phyloP scores from a whole-genome alignment of 176 grass and related monocot species.

The Carex parvula region DNA sequence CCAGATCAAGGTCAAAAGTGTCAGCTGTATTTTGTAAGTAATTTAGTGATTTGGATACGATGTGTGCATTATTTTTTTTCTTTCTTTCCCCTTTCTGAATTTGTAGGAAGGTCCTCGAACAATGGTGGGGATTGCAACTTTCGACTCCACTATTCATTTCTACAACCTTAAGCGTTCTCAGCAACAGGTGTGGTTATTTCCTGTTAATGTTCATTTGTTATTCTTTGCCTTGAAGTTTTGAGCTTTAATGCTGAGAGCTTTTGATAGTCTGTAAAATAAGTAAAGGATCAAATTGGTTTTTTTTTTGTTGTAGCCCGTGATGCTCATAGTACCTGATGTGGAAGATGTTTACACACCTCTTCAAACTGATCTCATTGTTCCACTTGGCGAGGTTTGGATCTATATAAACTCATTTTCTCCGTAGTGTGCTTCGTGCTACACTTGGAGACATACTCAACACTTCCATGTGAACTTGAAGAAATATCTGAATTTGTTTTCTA shows the following conservation, averaged over 20 bases:
- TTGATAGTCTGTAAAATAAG: neutral
- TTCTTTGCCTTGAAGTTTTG: neutral
- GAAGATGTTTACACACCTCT: constrained; percentile 86
- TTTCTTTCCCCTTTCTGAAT: constrained; percentile 5
- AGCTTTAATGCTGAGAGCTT: neutral
- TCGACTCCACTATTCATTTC: constrained; percentile 93
- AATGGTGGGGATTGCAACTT: constrained; percentile 89
- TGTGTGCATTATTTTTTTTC: neutral
- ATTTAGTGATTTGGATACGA: neutral
- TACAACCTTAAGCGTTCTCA: constrained; percentile 85
- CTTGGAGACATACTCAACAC: neutral
- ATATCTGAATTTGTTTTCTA: neutral
- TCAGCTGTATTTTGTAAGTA: constrained; percentile 1
- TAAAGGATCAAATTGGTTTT: constrained; percentile 15
- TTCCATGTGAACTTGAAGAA: constrained; percentile 19
- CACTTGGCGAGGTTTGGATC: constrained; percentile 59
- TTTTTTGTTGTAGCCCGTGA: constrained; percentile 63
- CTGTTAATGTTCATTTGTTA: neutral
- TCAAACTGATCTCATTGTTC: constrained; percentile 70
- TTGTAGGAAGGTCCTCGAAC: constrained; percentile 88
- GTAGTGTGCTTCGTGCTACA: neutral
- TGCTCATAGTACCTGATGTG: constrained; percentile 82
- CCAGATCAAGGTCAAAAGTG: neutral
- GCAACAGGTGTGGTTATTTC: constrained; percentile 56
- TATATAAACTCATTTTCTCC: constrained; percentile 14